phyloP scores from a whole-genome alignment of 176 grass and related monocot species.

The Coix lacrymajobi region DNA sequence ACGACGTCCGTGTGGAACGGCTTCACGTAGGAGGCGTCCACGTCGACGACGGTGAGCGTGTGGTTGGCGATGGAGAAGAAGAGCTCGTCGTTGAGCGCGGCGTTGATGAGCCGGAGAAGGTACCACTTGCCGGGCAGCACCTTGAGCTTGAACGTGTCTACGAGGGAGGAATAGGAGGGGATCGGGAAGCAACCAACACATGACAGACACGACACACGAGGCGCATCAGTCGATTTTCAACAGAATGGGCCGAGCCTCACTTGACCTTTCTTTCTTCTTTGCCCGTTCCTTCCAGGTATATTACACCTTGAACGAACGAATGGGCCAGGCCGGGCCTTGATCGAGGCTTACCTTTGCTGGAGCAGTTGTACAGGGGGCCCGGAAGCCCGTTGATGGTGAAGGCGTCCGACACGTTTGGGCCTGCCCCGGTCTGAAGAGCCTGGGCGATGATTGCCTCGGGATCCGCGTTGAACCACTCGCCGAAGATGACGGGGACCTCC shows the following conservation, averaged over 20 bases:
- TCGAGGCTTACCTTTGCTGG: slow-evolving; percentile 38
- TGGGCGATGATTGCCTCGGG: slow-evolving; percentile 49
- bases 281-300: no score
- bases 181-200: background rate
- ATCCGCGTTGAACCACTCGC: slow-evolving; percentile 70
- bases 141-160: slow-evolving; percentile 69
- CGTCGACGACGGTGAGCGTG: slow-evolving; percentile 61
- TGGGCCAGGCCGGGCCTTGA: no score
- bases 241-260: no score
- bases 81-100: slow-evolving; percentile 64
- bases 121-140: slow-evolving; percentile 49
- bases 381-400: slow-evolving; percentile 72
- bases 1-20: slow-evolving; percentile 56
- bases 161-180: fast-evolving
- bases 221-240: background rate
- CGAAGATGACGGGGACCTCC: slow-evolving; percentile 52
- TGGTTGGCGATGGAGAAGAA: slow-evolving; percentile 65
- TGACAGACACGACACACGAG: background rate
- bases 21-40: slow-evolving; percentile 55
- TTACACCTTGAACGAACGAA: no score
- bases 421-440: slow-evolving; percentile 43
- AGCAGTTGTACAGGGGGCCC: slow-evolving; percentile 70
- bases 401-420: slow-evolving; percentile 61
- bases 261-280: no score
- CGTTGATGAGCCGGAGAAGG: slow-evolving; percentile 63